phyloP scores from a whole-genome alignment of 2,329 filamentous ascomycete genomes.

The Lachnellula subtilissima region DNA sequence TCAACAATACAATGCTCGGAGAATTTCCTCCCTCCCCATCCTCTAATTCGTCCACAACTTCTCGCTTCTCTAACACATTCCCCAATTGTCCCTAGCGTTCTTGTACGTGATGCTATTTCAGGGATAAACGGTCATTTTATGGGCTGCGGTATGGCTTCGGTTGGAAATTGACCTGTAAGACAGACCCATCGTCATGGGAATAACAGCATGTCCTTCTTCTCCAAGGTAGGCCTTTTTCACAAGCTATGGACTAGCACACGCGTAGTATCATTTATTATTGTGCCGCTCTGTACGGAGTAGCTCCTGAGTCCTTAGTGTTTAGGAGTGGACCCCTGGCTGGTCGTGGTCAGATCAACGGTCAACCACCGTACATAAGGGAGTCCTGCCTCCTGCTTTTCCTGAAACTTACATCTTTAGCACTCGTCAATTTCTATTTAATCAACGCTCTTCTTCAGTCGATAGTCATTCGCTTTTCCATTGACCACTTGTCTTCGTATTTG shows the following conservation, averaged over 20 bases:
- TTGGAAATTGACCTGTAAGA: no score
- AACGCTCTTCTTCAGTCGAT: background rate
- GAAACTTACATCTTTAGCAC: background rate
- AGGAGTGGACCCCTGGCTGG: no score
- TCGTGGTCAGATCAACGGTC: background rate
- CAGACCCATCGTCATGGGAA: background rate
- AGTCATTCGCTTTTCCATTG: constrained; percentile 4
- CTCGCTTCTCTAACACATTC: background rate
- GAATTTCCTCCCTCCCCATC: background rate
- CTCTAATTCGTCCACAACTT: background rate
- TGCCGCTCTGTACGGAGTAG: background rate
- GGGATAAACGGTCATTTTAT: background rate
- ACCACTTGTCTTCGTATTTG: background rate
- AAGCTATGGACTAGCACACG: background rate
- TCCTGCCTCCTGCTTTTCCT: constrained; percentile 7
- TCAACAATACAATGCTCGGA: no score
- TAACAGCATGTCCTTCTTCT: background rate
- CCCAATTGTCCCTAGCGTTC: background rate
- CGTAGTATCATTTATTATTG: background rate
- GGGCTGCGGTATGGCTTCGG: no score
- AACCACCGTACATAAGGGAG: background rate
- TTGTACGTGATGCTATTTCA: background rate
- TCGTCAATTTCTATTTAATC: background rate
- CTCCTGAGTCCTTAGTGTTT: background rate
- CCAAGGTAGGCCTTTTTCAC: background rate